Conservation (phyloP, 2,329 filamentous ascomycete genomes). For the Rhynchosporium agropyri region DNA sequence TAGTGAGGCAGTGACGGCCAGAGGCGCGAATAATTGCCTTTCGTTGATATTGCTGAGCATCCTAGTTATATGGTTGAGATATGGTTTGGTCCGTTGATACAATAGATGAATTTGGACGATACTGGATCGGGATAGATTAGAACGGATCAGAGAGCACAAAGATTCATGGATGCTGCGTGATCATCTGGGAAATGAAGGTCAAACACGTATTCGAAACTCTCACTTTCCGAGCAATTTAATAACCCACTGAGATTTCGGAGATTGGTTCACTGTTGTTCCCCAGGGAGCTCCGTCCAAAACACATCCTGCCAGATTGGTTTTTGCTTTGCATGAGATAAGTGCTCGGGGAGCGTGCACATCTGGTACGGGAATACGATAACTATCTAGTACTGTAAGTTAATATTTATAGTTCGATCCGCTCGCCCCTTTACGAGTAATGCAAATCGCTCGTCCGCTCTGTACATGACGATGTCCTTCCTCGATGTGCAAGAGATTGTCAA, state of each 20-base stretch:
- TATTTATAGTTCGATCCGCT: neutral
- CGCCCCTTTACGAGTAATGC: slow-evolving; percentile 4
- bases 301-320: neutral
- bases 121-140: neutral
- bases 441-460: neutral
- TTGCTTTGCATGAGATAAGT: slow-evolving; percentile 5
- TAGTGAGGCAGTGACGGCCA: neutral
- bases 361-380: neutral
- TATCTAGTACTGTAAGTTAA: neutral
- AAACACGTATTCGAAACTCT: slow-evolving; percentile 13
- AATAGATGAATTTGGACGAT: neutral
- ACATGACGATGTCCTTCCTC: neutral
- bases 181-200: slow-evolving; percentile 2
- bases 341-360: neutral
- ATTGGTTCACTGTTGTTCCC: slow-evolving; percentile 5
- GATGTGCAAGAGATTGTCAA: neutral
- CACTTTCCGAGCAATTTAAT: neutral
- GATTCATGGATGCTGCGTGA: slow-evolving; percentile 3
- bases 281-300: neutral
- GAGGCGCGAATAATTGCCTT: neutral
- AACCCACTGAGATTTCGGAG: neutral
- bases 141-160: neutral
- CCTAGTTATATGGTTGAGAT: neutral
- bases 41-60: neutral
- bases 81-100: neutral